Conservation (phyloP, 208 protist genomes). For the Trypanosoma melophagium region DNA sequence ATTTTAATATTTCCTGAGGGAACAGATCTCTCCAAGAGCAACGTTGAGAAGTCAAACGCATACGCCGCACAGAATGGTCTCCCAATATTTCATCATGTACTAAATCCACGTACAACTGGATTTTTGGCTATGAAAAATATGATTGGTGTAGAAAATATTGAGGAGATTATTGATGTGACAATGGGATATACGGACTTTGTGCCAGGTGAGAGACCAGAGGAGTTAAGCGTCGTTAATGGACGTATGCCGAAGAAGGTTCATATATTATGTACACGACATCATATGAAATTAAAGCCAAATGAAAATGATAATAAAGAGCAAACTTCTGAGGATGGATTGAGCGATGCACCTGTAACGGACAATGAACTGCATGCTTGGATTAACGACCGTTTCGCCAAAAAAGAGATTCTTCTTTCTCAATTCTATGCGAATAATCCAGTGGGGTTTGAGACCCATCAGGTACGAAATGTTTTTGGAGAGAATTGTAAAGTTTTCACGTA, state of each 20-base stretch:
- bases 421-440: conserved; percentile 66
- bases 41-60: conserved; percentile 57
- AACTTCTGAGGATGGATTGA: neutral
- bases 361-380: conserved; percentile 55
- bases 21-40: conserved; percentile 76
- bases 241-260: conserved; percentile 69
- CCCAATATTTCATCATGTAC: conserved; percentile 69
- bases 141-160: conserved; percentile 59
- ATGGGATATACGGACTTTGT: conserved; percentile 81
- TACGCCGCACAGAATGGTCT: conserved; percentile 55
- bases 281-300: neutral
- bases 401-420: conserved; percentile 77
- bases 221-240: conserved; percentile 72
- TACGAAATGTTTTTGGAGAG: conserved; percentile 56
- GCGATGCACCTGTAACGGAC: conserved; percentile 41
- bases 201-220: conserved; percentile 52
- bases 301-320: neutral
- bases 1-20: conserved; percentile 88
- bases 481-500: conserved; percentile 47
- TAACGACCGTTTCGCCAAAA: conserved; percentile 74
- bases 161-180: conserved; percentile 80
- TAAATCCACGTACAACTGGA: conserved; percentile 82
- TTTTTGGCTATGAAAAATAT: conserved; percentile 69
- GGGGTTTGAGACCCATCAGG: conserved; percentile 57
- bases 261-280: conserved; percentile 58